Evolutionary conservation across 139 green algal species (phyloP), one percentile per base, ranked within the genome.

Genomic region (Limnomonas spitsbergensis): DNA sequence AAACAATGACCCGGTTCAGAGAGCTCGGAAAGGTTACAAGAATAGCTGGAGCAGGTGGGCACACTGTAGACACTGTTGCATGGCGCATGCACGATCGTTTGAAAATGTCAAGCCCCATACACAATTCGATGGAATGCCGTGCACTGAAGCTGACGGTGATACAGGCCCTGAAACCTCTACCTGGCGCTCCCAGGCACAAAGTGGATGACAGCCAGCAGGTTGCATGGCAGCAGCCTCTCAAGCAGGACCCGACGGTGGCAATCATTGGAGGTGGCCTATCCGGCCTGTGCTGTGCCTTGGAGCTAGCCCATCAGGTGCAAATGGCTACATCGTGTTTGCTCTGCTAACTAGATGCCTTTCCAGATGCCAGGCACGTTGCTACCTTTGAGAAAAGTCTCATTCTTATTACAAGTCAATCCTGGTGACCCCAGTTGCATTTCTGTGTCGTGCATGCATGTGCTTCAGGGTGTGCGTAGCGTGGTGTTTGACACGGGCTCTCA

Each of bases 401-500:
- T 61, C 20, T 61, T 20, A 61, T n/a, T n/a, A n/a, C n/a, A n/a
- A n/a, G n/a, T n/a, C n/a, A n/a, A n/a, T n/a, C n/a, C n/a, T n/a
- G n/a, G n/a, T n/a, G n/a, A n/a, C n/a, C n/a, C n/a, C n/a, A n/a
- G n/a, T n/a, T n/a, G n/a, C n/a, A n/a, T n/a, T n/a, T n/a, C n/a
- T n/a, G n/a, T n/a, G n/a, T n/a, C n/a, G n/a, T n/a, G n/a, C n/a
- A n/a, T n/a, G n/a, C n/a, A n/a, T n/a, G n/a, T n/a, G n/a, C n/a
- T n/a, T n/a, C 47, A 38, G 36, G 14, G 9, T 26, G 36, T 77
- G 39, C 70, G 77, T 4, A 80, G 61, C 40, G 78, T 82, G 0
- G 82, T 94, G 34, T 94, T 94, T 71, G 90, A 94, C 80, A 94
- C 90, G 1, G 89, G 90, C 2, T 88, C 93, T 73, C 90, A 92